These are phyloP conservation scores for Incumbomyces lentus DNA, from an alignment of 2,329 filamentous ascomycete genomes.

Conservation along the genomic window DNA sequence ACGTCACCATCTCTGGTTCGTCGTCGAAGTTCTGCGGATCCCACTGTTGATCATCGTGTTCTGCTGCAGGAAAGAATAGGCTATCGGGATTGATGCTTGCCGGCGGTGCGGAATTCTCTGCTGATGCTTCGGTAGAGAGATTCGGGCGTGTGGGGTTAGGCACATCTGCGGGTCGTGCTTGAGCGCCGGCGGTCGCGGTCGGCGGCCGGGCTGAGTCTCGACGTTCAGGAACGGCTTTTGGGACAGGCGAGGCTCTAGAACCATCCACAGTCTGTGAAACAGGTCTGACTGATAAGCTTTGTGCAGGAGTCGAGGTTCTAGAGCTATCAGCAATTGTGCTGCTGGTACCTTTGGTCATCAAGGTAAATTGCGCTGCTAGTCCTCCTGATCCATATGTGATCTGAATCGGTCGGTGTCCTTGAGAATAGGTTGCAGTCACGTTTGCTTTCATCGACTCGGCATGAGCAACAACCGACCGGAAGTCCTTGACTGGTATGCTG, in stretches of 20 bases:
- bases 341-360: slow-evolving; percentile 54
- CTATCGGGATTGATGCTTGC: slow-evolving; percentile 44
- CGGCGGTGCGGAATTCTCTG: slow-evolving; percentile 25
- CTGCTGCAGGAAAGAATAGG: slow-evolving; percentile 49
- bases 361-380: slow-evolving; percentile 49
- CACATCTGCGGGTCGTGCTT: not conserved
- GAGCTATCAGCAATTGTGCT: slow-evolving; percentile 31
- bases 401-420: slow-evolving; percentile 50
- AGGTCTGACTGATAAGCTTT: slow-evolving; percentile 31
- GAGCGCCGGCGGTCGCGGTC: not conserved
- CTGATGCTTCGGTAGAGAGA: not conserved
- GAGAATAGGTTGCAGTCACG: slow-evolving; percentile 49
- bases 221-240: not conserved
- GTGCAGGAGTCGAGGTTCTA: slow-evolving; percentile 25
- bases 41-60: slow-evolving; percentile 49
- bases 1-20: slow-evolving; percentile 31
- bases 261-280: slow-evolving; percentile 23
- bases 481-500: slow-evolving; percentile 55
- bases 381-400: slow-evolving; percentile 49
- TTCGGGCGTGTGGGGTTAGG: no score
- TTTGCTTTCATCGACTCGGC: slow-evolving; percentile 47
- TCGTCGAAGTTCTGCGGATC: slow-evolving; percentile 47
- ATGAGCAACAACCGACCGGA: slow-evolving; percentile 53
- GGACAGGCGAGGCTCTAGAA: slow-evolving; percentile 6
- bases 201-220: not conserved